Evolutionary conservation across 805 yeast species (phyloP).

Genomic region (Lipomyces orientalis): DNA sequence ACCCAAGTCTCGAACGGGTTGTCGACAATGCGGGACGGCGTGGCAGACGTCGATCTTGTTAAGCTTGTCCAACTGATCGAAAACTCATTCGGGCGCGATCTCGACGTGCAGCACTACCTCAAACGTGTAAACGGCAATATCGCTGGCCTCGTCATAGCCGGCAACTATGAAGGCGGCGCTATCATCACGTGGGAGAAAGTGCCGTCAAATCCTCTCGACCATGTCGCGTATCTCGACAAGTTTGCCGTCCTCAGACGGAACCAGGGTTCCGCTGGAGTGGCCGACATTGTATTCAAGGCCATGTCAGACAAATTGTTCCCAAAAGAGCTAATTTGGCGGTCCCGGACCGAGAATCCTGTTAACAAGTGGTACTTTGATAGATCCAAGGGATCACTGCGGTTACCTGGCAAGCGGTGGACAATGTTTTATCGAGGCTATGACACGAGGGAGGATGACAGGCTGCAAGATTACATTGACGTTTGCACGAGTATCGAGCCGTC

Average conservation of each 20-base stretch:
- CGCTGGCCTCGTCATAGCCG: slow-evolving; percentile 82
- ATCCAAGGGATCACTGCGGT: slow-evolving; percentile 48
- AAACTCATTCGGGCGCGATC: slow-evolving; percentile 72
- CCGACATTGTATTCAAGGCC: slow-evolving; percentile 88
- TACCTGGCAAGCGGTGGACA: slow-evolving; percentile 27
- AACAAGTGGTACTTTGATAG: slow-evolving; percentile 98
- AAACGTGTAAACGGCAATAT: slow-evolving; percentile 66
- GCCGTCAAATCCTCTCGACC: slow-evolving; percentile 43
- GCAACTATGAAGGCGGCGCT: slow-evolving; percentile 96
- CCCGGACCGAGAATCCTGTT: slow-evolving; percentile 83
- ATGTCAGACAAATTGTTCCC: slow-evolving; percentile 70
- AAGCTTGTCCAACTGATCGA: slow-evolving; percentile 69
- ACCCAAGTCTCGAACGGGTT: slow-evolving; percentile 44
- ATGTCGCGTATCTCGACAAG: slow-evolving; percentile 84
- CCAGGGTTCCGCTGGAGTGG: slow-evolving; percentile 92
- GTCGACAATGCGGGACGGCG: slow-evolving; percentile 27
- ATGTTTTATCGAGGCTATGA: slow-evolving; percentile 29
- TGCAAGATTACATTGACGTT: slow-evolving; percentile 57
- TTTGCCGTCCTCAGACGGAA: slow-evolving; percentile 84
- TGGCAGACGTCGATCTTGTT: slow-evolving; percentile 55
- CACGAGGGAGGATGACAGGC: slow-evolving; percentile 44
- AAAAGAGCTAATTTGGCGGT: slow-evolving; percentile 85
- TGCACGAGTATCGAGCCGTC: slow-evolving; percentile 67
- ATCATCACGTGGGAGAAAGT: slow-evolving; percentile 79
- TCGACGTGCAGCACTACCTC: slow-evolving; percentile 73